Percentiles rank a stretch among this genome's conserved stretches.
Conservation (phyloP, 2,329 filamentous ascomycete species). For the Fusarium nelsonii region DNA sequence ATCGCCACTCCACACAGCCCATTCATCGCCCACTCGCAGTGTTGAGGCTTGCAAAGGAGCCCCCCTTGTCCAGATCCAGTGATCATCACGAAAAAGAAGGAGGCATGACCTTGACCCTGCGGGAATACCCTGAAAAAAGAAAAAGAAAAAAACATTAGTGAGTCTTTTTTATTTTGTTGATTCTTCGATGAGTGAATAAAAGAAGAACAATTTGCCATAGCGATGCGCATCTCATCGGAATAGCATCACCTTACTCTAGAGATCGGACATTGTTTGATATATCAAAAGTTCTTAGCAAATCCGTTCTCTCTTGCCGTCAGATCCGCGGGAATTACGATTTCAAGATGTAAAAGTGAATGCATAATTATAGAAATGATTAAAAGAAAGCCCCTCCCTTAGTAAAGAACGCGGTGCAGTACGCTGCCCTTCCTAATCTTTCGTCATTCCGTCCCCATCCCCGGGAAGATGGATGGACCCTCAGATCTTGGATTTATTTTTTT, state of each 20-base stretch:
- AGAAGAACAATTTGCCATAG: background rate
- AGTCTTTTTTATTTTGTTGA: background rate
- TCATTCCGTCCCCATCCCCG: slow-evolving; percentile 22
- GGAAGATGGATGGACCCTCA: slow-evolving; percentile 27
- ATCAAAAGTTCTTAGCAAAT: background rate
- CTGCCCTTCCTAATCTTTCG: slow-evolving; percentile 19
- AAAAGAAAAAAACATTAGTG: background rate
- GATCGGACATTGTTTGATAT: background rate
- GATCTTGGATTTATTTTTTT: slow-evolving; percentile 9
- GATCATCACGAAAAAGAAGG: slow-evolving; percentile 26
- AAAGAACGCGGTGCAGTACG: background rate
- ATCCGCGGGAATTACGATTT: background rate
- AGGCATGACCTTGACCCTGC: slow-evolving; percentile 25
- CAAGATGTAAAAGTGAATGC: slow-evolving; percentile 12
- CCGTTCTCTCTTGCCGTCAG: background rate
- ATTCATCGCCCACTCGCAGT: slow-evolving; percentile 2
- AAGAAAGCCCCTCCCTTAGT: background rate
- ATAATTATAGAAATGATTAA: slow-evolving; percentile 5
- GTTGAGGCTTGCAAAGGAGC: background rate
- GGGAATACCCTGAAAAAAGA: slow-evolving; percentile 12
- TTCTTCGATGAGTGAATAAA: too few relatives aligned
- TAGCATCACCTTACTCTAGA: background rate
- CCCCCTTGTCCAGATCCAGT: slow-evolving; percentile 17
- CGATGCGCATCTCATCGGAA: background rate
- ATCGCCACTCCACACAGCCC: slow-evolving; percentile 21